These are phyloP conservation scores for Verruconis gallopava DNA, from an alignment of 2,329 filamentous ascomycete species.

Conservation along the genomic window DNA sequence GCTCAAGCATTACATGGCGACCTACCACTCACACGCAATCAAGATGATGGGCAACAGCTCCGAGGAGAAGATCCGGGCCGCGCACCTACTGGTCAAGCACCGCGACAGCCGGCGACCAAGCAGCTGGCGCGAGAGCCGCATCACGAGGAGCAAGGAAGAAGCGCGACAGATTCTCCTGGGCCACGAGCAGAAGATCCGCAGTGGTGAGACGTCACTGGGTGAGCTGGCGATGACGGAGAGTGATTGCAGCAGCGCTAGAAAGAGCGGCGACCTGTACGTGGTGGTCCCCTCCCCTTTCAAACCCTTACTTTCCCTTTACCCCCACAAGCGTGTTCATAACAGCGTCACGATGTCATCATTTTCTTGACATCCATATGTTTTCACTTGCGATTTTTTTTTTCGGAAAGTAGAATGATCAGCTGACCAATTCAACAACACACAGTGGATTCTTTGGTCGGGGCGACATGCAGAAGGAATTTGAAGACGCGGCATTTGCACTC, in stretches of 20 bases:
- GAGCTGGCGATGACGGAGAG: conserved; percentile 81
- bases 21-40: conserved; percentile 56
- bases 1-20: conserved; percentile 88
- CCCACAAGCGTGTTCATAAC: no score
- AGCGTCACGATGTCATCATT: no score
- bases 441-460: conserved; percentile 78
- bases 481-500: conserved; percentile 87
- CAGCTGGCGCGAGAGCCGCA: conserved; percentile 85
- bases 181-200: conserved; percentile 65
- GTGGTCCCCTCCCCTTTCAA: not conserved
- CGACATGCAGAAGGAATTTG: conserved; percentile 98
- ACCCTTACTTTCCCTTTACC: not conserved
- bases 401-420: not conserved
- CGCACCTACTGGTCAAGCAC: conserved; percentile 91
- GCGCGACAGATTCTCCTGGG: conserved; percentile 63
- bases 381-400: no score
- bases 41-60: conserved; percentile 26
- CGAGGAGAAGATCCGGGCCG: conserved; percentile 81
- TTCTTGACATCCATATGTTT: no score
- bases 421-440: conserved; percentile 13
- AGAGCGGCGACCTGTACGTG: conserved; percentile 72
- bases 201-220: conserved; percentile 55
- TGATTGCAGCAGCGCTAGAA: conserved; percentile 90
- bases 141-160: conserved; percentile 80
- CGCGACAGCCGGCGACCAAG: conserved; percentile 73